phyloP scores from a whole-genome alignment of 2,329 filamentous ascomycete genomes.

The Microcera coccophila region DNA sequence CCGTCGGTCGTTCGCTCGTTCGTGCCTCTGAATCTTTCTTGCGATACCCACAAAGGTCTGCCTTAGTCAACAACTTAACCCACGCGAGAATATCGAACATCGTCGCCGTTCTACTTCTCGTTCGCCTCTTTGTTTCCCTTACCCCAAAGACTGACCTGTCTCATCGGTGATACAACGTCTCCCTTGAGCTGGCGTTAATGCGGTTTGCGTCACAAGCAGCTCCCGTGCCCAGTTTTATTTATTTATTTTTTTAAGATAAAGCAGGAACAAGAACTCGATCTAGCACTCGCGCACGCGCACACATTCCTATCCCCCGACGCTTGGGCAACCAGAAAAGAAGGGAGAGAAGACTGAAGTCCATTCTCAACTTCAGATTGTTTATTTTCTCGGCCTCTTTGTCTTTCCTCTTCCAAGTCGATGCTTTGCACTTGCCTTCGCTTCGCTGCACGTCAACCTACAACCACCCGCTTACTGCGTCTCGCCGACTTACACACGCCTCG shows the following conservation, averaged over 20 bases:
- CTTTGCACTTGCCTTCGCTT: no score
- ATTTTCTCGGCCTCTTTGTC: conserved; percentile 1
- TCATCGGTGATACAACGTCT: conserved; percentile 9
- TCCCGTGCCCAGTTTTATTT: neutral
- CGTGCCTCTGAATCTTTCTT: no score
- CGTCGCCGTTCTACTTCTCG: neutral
- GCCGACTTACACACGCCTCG: conserved; percentile 8
- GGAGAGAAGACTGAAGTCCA: neutral
- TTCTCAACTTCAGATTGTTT: neutral
- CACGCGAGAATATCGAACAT: no score
- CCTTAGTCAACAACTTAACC: conserved; percentile 12
- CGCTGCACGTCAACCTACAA: conserved; percentile 1
- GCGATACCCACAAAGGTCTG: no score
- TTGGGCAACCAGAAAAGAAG: neutral
- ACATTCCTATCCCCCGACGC: neutral
- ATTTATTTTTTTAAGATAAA: no score
- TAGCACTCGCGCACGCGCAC: no score
- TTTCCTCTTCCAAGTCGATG: conserved; percentile 1
- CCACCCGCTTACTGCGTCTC: conserved; percentile 1
- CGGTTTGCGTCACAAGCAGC: neutral
- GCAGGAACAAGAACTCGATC: no score
- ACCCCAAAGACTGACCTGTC: conserved; percentile 20
- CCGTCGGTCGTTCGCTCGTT: no score
- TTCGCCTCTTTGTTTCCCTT: conserved; percentile 3
- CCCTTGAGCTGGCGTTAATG: conserved; percentile 1